These are phyloP conservation scores for Claviceps sp. DNA, from an alignment of 2,329 filamentous ascomycete genomes.

Conservation along the genomic window DNA sequence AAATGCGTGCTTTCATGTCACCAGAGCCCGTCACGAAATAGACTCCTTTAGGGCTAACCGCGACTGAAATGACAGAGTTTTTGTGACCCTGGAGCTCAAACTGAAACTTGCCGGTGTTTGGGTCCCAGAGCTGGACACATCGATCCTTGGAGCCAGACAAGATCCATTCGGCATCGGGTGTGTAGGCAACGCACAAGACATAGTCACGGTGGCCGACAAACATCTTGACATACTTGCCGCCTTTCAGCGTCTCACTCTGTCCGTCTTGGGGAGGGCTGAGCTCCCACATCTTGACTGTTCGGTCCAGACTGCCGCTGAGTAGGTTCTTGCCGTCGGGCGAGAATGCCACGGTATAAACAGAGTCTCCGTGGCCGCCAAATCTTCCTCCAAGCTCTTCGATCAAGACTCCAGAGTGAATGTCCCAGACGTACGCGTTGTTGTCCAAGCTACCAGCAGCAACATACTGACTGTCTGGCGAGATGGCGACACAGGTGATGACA, in stretches of 20 bases:
- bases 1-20: conserved; percentile 95
- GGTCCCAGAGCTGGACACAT: conserved; percentile 98
- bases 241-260: conserved; percentile 56
- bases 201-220: conserved; percentile 98
- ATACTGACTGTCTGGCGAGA: conserved; percentile 86
- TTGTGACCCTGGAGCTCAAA: conserved; percentile 98
- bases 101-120: conserved; percentile 80
- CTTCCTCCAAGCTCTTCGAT: conserved; percentile 77
- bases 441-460: conserved; percentile 92
- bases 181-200: conserved; percentile 87
- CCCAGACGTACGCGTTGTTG: conserved; percentile 97
- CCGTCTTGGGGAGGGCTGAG: conserved; percentile 59
- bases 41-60: conserved; percentile 74
- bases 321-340: conserved; percentile 86
- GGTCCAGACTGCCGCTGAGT: conserved; percentile 87
- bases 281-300: conserved; percentile 99
- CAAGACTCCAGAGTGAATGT: conserved; percentile 71
- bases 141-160: conserved; percentile 95
- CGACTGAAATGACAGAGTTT: conserved; percentile 96
- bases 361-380: conserved; percentile 88
- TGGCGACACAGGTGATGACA: conserved; percentile 92
- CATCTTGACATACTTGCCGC: conserved; percentile 86
- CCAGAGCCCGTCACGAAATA: conserved; percentile 94
- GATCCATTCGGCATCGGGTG: conserved; percentile 92
- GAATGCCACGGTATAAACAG: conserved; percentile 92